phyloP scores from a whole-genome alignment of 768 basidiomycete species.

The Kwoniella sp. region DNA sequence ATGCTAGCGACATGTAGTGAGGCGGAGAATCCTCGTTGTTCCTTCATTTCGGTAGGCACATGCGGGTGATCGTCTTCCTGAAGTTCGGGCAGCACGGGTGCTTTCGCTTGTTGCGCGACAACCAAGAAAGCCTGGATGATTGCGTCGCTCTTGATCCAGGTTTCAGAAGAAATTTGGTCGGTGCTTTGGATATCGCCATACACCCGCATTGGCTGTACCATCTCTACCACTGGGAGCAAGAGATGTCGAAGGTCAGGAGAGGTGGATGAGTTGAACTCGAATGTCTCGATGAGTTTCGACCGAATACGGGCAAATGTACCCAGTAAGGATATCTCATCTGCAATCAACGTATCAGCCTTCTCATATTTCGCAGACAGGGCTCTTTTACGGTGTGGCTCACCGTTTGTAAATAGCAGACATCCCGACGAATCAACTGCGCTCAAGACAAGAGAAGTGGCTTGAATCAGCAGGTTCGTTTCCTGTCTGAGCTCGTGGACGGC shows the following conservation, averaged over 20 bases:
- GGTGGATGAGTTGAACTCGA: constrained; percentile 22
- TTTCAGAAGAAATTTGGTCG: background rate
- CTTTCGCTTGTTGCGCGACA: constrained; percentile 64
- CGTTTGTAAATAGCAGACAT: constrained; percentile 28
- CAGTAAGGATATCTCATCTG: constrained; percentile 25
- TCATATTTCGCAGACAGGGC: background rate
- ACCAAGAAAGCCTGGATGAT: constrained; percentile 70
- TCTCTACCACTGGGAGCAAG: constrained; percentile 52
- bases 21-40: constrained; percentile 10
- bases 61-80: constrained; percentile 20
- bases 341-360: background rate
- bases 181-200: background rate
- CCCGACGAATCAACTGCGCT: constrained; percentile 5
- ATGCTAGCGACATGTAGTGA: constrained; percentile 52
- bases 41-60: constrained; percentile 18
- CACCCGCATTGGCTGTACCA: constrained; percentile 40
- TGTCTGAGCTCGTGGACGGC: constrained; percentile 27
- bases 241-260: constrained; percentile 53
- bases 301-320: constrained; percentile 9
- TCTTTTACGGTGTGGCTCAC: constrained; percentile 21
- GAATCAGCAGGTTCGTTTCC: constrained; percentile 18
- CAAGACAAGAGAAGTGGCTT: constrained; percentile 19
- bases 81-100: constrained; percentile 5
- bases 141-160: constrained; percentile 42
- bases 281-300: background rate